Evolutionary conservation across 345 rosid species (phyloP).

Genomic region (Acer saccharum): DNA sequence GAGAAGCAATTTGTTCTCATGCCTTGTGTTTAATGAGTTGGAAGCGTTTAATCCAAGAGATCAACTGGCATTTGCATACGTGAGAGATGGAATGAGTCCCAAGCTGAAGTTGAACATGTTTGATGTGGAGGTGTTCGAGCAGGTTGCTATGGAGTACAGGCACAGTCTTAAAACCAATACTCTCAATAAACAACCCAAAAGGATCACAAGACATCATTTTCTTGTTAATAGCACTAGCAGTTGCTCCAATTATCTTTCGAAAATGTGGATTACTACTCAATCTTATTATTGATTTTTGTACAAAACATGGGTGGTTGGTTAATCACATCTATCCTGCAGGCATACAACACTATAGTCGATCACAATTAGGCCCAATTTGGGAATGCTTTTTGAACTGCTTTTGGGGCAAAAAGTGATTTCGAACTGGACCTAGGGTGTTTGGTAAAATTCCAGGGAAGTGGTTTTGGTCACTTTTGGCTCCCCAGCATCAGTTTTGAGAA

Average conservation of each 20-base stretch:
- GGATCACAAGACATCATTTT: constrained; percentile 21
- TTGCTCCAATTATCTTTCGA: constrained; percentile 53
- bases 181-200: constrained; percentile 4
- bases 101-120: constrained; percentile 73
- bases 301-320: no score
- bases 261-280: constrained; percentile 57
- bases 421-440: no score
- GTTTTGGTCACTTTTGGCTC: no score
- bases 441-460: no score
- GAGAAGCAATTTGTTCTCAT: constrained; percentile 67
- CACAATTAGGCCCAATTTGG: no score
- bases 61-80: constrained; percentile 76
- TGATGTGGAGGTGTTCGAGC: constrained; percentile 77
- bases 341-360: no score
- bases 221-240: constrained; percentile 42
- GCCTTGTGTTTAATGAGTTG: constrained; percentile 80
- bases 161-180: constrained; percentile 53
- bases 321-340: no score
- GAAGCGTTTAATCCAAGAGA: constrained; percentile 87
- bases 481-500: no score
- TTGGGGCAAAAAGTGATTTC: no score
- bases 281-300: constrained; percentile 28
- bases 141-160: constrained; percentile 64
- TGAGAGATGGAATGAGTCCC: constrained; percentile 65
- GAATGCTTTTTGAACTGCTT: no score